phyloP scores from a whole-genome alignment of 1,284 basidiomycete species.

The Coriolopsis trogii region DNA sequence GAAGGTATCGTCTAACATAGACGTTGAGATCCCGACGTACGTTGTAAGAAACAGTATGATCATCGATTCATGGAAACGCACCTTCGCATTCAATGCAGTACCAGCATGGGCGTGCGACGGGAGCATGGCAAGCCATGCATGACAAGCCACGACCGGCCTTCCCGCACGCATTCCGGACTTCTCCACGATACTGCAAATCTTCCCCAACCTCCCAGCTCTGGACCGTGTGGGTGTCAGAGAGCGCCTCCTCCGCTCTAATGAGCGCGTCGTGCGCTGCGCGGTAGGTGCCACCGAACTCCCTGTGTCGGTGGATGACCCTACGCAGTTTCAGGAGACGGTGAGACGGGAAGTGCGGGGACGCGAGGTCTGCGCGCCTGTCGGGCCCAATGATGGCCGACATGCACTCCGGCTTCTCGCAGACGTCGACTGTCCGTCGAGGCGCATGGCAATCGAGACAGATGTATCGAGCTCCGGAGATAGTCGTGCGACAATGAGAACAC shows the following conservation, averaged over 20 bases:
- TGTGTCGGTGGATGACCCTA: constrained; percentile 17
- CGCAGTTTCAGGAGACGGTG: constrained; percentile 24
- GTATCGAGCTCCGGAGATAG: constrained; percentile 26
- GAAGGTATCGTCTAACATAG: constrained; percentile 21
- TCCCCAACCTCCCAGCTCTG: not conserved
- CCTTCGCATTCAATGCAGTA: constrained; percentile 26
- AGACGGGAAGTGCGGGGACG: constrained; percentile 16
- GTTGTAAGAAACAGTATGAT: not conserved
- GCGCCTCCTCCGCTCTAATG: constrained; percentile 17
- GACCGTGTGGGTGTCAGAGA: constrained; percentile 9
- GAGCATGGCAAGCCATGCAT: constrained; percentile 12
- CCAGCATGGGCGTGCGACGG: constrained; percentile 23
- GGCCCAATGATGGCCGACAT: constrained; percentile 12
- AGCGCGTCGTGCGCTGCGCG: constrained; percentile 22
- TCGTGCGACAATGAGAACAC: constrained; percentile 27
- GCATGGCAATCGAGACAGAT: constrained; percentile 31
- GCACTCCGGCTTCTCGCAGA: constrained; percentile 28
- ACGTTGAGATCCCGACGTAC: too few species aligned
- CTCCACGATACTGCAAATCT: not conserved
- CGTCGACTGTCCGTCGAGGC: constrained; percentile 24
- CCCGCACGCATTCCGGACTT: not conserved
- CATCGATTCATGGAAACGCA: not conserved
- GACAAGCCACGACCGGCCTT: constrained; percentile 6
- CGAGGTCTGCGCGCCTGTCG: constrained; percentile 16
- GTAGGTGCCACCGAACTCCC: constrained; percentile 20